A percentile compares a stretch with the other conserved stretches of the same genome.
phyloP scores from a whole-genome alignment of 148 eudicot genomes.

The Chenopodium suecicum region DNA sequence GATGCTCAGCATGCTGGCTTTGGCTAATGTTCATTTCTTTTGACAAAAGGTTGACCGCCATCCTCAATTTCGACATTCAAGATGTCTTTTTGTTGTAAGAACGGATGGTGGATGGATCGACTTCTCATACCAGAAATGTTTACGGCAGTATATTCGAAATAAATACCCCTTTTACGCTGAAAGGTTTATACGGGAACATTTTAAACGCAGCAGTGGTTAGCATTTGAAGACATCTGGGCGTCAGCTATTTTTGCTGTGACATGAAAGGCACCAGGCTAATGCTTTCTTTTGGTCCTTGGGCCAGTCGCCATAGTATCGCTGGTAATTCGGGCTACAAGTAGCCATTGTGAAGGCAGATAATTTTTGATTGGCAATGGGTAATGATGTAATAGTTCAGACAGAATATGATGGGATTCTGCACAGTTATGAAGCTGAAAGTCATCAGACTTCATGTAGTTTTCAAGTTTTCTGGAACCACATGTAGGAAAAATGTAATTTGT shows the following conservation, averaged over 20 bases:
- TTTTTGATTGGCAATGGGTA: conserved; percentile 22
- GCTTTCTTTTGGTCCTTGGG: background rate
- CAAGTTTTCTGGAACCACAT: background rate
- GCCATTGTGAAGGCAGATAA: conserved; percentile 37
- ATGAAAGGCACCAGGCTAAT: background rate
- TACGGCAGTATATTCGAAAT: conserved; percentile 63
- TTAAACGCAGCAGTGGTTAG: conserved; percentile 61
- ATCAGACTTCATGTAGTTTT: background rate
- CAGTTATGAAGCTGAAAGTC: background rate
- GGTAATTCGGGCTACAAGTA: conserved; percentile 16
- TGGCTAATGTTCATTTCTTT: conserved; percentile 6
- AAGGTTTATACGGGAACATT: conserved; percentile 67
- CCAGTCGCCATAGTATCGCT: background rate
- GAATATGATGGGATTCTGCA: conserved; percentile 18
- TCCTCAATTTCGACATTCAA: conserved; percentile 72
- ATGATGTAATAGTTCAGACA: conserved; percentile 17
- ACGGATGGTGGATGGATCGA: conserved; percentile 86
- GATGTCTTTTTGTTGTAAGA: conserved; percentile 88
- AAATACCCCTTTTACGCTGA: conserved; percentile 75
- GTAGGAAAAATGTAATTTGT: background rate
- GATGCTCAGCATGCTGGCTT: background rate
- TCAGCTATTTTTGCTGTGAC: background rate
- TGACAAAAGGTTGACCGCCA: conserved; percentile 80
- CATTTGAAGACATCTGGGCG: conserved; percentile 11
- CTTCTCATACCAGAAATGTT: conserved; percentile 93